Conservation (phyloP, 2,329 filamentous ascomycete species). For the Ramularia collo-cygni region DNA sequence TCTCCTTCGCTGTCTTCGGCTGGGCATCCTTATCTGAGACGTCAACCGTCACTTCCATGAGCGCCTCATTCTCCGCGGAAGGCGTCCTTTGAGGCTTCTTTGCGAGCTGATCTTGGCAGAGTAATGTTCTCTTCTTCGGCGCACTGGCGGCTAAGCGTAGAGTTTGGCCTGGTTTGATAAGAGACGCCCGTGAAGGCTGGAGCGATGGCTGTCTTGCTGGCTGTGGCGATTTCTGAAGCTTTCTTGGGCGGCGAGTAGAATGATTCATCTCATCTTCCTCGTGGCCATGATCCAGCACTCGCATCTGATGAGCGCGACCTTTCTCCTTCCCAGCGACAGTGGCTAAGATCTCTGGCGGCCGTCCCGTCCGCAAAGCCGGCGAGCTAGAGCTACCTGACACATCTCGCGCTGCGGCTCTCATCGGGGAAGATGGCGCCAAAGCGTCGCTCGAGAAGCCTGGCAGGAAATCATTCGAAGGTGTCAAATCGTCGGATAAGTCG, state of each 20-base stretch:
- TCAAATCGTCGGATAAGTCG: conserved; percentile 31
- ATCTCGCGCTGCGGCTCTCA: neutral
- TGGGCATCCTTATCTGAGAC: conserved; percentile 17
- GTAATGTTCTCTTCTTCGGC: conserved; percentile 34
- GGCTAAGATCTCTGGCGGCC: too few relatives aligned
- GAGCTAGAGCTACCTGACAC: neutral
- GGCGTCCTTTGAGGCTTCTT: conserved; percentile 12
- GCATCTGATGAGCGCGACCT: too few relatives aligned
- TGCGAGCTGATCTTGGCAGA: conserved; percentile 34
- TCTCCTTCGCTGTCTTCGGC: conserved; percentile 17
- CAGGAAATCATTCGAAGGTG: conserved; percentile 20
- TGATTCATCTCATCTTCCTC: too few relatives aligned
- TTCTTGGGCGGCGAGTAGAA: too few relatives aligned
- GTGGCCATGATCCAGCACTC: neutral
- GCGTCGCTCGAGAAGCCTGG: conserved; percentile 23
- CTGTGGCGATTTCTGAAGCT: too few relatives aligned
- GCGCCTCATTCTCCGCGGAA: conserved; percentile 12
- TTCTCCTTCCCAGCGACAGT: too few relatives aligned
- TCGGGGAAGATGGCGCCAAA: conserved; percentile 19
- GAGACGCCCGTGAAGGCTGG: conserved; percentile 4
- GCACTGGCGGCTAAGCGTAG: conserved; percentile 34
- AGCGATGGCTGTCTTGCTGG: neutral
- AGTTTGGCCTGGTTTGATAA: conserved; percentile 20
- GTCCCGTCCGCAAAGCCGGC: conserved; percentile 19
- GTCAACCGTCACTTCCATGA: conserved; percentile 14